phyloP scores from a whole-genome alignment of 2,329 filamentous ascomycete genomes.

The Kalmusia sp. region DNA sequence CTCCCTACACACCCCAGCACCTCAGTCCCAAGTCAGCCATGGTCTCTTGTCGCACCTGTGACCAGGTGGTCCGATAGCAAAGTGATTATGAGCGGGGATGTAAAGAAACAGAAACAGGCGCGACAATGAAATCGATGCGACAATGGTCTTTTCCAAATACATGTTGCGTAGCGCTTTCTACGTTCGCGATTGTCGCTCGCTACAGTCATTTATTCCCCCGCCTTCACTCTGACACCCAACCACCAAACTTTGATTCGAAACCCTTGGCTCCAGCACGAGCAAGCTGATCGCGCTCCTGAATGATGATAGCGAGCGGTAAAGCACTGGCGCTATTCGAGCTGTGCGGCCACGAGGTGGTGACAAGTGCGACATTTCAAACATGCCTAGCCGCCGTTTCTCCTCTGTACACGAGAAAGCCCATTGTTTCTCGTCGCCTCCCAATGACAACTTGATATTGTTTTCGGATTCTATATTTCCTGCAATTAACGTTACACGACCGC shows the following conservation, averaged over 20 bases:
- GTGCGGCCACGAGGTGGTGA: slow-evolving; percentile 24
- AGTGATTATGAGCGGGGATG: background rate
- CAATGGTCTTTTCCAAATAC: background rate
- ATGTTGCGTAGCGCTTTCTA: background rate
- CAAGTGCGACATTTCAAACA: slow-evolving; percentile 15
- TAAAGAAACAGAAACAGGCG: background rate
- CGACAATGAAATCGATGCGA: background rate
- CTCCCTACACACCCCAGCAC: background rate
- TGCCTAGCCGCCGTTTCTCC: slow-evolving; percentile 2
- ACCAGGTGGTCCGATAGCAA: background rate
- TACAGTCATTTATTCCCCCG: no score
- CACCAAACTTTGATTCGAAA: background rate
- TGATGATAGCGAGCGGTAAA: background rate
- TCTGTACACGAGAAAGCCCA: background rate
- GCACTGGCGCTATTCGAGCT: slow-evolving; percentile 13
- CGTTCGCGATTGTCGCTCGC: no score
- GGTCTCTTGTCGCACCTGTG: background rate
- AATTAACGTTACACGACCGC: slow-evolving; percentile 29
- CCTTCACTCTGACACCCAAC: background rate
- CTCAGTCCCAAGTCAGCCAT: background rate
- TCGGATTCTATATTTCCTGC: slow-evolving; percentile 20
- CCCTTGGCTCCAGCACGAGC: background rate
- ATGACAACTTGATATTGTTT: slow-evolving; percentile 4
- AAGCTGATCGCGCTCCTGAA: background rate
- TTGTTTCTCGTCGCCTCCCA: slow-evolving; percentile 13